phyloP scores from a whole-genome alignment of 495 filamentous ascomycete species.

The Penicillium coprophilum region DNA sequence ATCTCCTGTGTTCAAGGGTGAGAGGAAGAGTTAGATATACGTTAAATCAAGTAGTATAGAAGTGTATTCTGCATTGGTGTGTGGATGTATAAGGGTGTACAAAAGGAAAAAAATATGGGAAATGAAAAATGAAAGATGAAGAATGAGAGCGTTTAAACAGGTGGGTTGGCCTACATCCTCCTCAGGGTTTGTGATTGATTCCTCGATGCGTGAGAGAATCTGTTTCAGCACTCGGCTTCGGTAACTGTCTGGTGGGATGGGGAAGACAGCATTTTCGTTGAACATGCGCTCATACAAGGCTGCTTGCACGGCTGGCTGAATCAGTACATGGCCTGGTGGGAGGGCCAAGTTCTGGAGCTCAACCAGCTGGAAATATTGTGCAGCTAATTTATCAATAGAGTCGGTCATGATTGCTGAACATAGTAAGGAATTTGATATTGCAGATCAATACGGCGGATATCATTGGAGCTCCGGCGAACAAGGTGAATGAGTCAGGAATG shows the following conservation, averaged over 20 bases:
- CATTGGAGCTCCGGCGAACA: constrained; percentile 2
- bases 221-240: constrained; percentile 69
- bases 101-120: constrained; percentile 2
- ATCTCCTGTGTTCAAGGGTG: constrained; percentile 57
- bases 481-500: constrained; percentile 5
- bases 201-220: constrained; percentile 64
- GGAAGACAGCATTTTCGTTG: constrained; percentile 48
- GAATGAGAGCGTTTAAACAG: constrained; percentile 1
- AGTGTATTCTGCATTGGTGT: not conserved
- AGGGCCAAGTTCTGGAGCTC: constrained; percentile 56
- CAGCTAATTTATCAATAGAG: constrained; percentile 30
- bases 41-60: not conserved
- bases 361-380: constrained; percentile 68
- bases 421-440: constrained; percentile 9
- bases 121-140: not conserved
- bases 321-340: constrained; percentile 53
- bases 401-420: constrained; percentile 17
- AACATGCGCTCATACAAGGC: constrained; percentile 65
- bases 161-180: constrained; percentile 66
- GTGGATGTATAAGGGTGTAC: constrained; percentile 2
- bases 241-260: constrained; percentile 65
- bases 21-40: constrained; percentile 11
- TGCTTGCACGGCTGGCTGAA: constrained; percentile 55
- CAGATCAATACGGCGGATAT: constrained; percentile 8
- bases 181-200: constrained; percentile 70